Conservation (phyloP, 305 asterid genomes). For the Striga hermonthica region DNA sequence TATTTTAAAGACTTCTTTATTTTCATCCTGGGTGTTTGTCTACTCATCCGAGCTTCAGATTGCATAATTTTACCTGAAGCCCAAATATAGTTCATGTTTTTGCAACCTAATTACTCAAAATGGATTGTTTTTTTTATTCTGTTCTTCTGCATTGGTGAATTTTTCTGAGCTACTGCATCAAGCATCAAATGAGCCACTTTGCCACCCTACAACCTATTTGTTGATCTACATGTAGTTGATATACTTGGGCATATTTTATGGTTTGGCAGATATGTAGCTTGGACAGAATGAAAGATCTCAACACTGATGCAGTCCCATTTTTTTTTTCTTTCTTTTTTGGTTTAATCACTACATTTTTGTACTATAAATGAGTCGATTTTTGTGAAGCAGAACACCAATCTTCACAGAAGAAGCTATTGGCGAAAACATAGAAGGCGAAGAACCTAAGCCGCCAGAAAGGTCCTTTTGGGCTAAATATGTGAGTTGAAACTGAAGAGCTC, state of each 20-base stretch:
- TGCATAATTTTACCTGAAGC: conserved; percentile 3
- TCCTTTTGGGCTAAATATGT: conserved; percentile 99
- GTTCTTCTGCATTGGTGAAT: background rate
- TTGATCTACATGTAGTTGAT: background rate
- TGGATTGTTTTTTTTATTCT: conserved; percentile 5
- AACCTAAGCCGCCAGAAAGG: conserved; percentile 67
- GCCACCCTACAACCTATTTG: background rate
- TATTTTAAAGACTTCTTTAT: too few relatives aligned
- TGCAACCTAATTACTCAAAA: conserved; percentile 24
- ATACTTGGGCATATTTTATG: background rate
- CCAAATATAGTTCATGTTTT: conserved; percentile 13
- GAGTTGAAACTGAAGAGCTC: conserved; percentile 33
- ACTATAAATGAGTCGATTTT: conserved; percentile 24
- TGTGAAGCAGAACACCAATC: conserved; percentile 70
- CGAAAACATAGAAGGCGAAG: conserved; percentile 74
- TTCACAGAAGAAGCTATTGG: conserved; percentile 64
- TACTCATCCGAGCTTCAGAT: conserved; percentile 16
- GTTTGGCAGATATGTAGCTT: background rate
- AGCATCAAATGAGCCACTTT: background rate
- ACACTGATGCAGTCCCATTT: conserved; percentile 6
- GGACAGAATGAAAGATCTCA: background rate
- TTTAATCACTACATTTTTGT: conserved; percentile 11
- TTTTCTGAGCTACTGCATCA: background rate
- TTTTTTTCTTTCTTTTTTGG: background rate
- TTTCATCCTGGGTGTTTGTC: conserved; percentile 11